These are phyloP conservation scores for Amphibolis antarctica DNA, from an alignment of 106 monocot species.

Conservation along the genomic window DNA sequence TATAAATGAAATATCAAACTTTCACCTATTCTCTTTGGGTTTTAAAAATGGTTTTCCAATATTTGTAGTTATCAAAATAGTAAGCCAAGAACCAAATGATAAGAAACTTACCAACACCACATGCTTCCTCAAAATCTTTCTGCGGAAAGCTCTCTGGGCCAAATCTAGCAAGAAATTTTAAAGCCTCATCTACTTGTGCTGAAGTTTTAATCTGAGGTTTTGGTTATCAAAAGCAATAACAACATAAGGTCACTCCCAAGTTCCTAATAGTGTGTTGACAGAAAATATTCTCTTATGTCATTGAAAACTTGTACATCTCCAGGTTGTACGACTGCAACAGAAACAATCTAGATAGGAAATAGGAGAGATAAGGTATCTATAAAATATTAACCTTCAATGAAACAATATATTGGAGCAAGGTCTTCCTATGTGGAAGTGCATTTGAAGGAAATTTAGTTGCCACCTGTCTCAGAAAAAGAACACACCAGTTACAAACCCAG, in stretches of 20 bases:
- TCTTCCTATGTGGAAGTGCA: constrained; percentile 72
- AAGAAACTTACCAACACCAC: constrained; percentile 77
- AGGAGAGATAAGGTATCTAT: background rate
- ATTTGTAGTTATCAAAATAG: no score
- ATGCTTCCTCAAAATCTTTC: constrained; percentile 65
- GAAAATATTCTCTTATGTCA: background rate
- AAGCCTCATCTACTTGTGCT: constrained; percentile 72
- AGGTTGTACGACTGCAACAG: background rate
- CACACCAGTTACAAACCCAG: background rate
- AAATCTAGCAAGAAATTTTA: constrained; percentile 49
- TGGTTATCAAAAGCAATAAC: background rate
- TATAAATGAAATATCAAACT: no score
- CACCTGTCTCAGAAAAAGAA: constrained; percentile 28
- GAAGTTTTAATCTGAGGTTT: constrained; percentile 60
- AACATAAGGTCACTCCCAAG: background rate
- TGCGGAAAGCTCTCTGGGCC: constrained; percentile 48
- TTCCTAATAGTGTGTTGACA: no score
- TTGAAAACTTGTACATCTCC: background rate
- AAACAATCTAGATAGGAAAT: background rate
- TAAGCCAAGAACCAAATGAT: background rate
- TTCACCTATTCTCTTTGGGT: no score
- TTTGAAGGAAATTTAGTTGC: constrained; percentile 75
- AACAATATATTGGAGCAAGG: constrained; percentile 52
- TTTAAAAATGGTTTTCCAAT: no score
- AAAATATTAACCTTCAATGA: constrained; percentile 42